A percentile compares a stretch with the other conserved stretches of the same genome.
Evolutionary conservation across 495 filamentous ascomycete species (phyloP).

Genomic region (Talaromyces borbonicus): DNA sequence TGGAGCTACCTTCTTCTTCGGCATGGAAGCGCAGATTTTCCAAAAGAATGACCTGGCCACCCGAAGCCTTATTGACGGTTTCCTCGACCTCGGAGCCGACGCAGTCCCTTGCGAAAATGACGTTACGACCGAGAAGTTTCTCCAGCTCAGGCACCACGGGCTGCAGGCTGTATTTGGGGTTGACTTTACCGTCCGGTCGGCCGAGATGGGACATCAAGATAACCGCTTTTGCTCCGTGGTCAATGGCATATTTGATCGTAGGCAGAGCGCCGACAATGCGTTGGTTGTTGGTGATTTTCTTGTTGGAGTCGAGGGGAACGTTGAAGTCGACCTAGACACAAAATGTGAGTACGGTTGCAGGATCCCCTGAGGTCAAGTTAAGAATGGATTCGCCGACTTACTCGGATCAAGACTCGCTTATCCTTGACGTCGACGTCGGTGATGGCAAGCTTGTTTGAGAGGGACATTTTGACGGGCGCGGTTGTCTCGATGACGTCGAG

Average conservation of each 20-base stretch:
- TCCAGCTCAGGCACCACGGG: slow-evolving; percentile 86
- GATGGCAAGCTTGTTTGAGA: slow-evolving; percentile 95
- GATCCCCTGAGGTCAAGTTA: neutral
- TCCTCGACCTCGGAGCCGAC: slow-evolving; percentile 86
- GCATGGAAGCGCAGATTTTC: slow-evolving; percentile 98
- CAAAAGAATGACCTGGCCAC: slow-evolving; percentile 79
- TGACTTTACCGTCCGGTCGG: slow-evolving; percentile 80
- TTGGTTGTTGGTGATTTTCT: slow-evolving; percentile 95
- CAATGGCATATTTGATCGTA: slow-evolving; percentile 96
- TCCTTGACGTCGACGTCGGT: slow-evolving; percentile 92
- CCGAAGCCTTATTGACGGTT: slow-evolving; percentile 70
- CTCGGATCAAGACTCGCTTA: slow-evolving; percentile 95
- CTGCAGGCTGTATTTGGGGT: slow-evolving; percentile 89
- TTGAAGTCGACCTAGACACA: slow-evolving; percentile 89
- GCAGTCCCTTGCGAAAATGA: slow-evolving; percentile 84
- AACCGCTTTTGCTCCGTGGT: slow-evolving; percentile 88
- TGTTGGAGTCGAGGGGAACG: slow-evolving; percentile 82
- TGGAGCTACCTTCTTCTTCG: slow-evolving; percentile 92
- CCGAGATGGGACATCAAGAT: slow-evolving; percentile 98
- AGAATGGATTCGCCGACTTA: slow-evolving; percentile 34
- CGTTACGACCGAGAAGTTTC: slow-evolving; percentile 71
- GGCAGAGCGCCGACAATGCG: slow-evolving; percentile 95
- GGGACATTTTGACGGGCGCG: slow-evolving; percentile 71
- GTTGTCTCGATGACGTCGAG: slow-evolving; percentile 6
- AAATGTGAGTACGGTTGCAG: neutral